Percentiles rank a stretch among this genome's conserved stretches.
phyloP scores from a whole-genome alignment of 192 early-diverging fungal genomes.

The Powellomyces hirtus region DNA sequence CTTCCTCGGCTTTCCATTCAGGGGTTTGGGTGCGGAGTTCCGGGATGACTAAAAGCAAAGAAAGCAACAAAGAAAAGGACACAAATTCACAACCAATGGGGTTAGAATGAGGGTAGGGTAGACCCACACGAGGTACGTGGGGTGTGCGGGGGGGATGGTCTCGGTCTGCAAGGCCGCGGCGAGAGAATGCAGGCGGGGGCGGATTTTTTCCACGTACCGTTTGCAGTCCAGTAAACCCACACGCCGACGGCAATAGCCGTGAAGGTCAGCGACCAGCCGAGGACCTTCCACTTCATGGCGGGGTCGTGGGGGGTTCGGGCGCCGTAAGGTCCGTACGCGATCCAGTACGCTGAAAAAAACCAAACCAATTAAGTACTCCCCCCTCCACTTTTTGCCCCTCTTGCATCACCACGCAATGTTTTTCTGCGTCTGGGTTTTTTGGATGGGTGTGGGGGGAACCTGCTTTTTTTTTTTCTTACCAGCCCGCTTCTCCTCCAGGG shows the following conservation, averaged over 20 bases:
- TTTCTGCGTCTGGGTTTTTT: no score
- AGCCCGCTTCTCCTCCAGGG: constrained; percentile 93
- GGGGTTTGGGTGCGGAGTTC: constrained; percentile 34
- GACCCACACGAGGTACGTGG: no score
- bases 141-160: no score
- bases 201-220: no score
- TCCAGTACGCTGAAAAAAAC: constrained; percentile 73
- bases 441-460: no score
- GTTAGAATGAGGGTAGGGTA: not conserved
- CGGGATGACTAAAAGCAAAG: constrained; percentile 33
- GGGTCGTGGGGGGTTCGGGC: constrained; percentile 75
- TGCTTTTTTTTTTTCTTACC: constrained; percentile 45
- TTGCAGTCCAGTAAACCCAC: constrained; percentile 32
- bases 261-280: constrained; percentile 48
- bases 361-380: no score
- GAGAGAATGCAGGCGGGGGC: no score
- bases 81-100: no score
- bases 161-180: no score
- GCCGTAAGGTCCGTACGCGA: constrained; percentile 94
- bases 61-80: not conserved
- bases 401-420: no score
- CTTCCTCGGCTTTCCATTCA: constrained; percentile 49
- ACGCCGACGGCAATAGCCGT: constrained; percentile 58
- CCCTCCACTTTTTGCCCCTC: no score
- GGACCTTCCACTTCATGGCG: constrained; percentile 64